A percentile compares a stretch with the other conserved stretches of the same genome.
phyloP scores from a whole-genome alignment of 2,329 filamentous ascomycete genomes.

The Spiromastix sp. region DNA sequence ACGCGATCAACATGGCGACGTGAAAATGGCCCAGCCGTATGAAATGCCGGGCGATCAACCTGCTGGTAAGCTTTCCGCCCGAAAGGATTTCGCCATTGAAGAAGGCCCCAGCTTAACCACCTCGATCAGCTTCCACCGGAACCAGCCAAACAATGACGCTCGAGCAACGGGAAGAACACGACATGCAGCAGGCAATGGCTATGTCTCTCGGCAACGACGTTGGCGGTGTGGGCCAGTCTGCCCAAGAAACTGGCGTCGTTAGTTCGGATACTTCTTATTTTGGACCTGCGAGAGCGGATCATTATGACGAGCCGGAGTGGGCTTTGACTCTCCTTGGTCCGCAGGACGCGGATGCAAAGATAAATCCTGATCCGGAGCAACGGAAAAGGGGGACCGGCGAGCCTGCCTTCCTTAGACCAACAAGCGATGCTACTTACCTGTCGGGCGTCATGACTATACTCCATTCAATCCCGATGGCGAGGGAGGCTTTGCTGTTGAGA shows the following conservation, averaged over 20 bases:
- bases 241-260: conserved; percentile 47
- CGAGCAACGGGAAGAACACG: conserved; percentile 34
- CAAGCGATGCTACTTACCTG: conserved; percentile 43
- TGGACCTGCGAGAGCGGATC: conserved; percentile 43
- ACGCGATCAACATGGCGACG: conserved; percentile 15
- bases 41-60: conserved; percentile 20
- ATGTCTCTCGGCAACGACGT: conserved; percentile 34
- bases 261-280: conserved; percentile 34
- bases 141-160: conserved; percentile 24
- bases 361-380: conserved; percentile 42
- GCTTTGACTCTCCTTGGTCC: conserved; percentile 42
- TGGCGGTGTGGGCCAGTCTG: conserved; percentile 35
- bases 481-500: conserved; percentile 46
- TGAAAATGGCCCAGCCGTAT: conserved; percentile 15
- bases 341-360: conserved; percentile 41
- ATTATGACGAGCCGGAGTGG: conserved; percentile 47
- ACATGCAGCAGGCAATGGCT: conserved; percentile 36
- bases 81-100: too few relatives aligned
- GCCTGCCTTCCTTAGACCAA: conserved; percentile 49
- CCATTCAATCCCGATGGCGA: conserved; percentile 49
- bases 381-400: conserved; percentile 38
- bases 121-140: conserved; percentile 8
- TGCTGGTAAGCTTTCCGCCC: conserved; percentile 21
- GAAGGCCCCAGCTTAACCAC: too few relatives aligned
- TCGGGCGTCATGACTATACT: conserved; percentile 50